A percentile compares a stretch with the other conserved stretches of the same genome.
Evolutionary conservation across 176 grass and related monocot species (phyloP).

Genomic region (Oryza meyeriana): DNA sequence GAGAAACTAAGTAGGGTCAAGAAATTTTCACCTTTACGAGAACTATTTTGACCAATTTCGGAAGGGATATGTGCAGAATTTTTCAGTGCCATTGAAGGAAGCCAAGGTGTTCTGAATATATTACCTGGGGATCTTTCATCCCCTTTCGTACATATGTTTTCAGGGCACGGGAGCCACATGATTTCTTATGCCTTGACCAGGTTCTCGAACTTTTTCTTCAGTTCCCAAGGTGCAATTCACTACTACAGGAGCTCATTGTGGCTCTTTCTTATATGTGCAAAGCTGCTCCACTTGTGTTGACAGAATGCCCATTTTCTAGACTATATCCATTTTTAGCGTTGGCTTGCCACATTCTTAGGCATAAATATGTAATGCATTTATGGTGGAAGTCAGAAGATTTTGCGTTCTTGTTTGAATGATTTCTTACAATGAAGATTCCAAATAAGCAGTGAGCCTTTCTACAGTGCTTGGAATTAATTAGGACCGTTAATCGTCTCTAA

Average conservation of each 20-base stretch:
- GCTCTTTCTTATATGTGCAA: slow-evolving; percentile 83
- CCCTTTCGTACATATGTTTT: slow-evolving; percentile 66
- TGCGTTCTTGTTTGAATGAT: slow-evolving; percentile 69
- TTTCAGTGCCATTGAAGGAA: slow-evolving; percentile 51
- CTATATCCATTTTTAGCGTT: slow-evolving; percentile 68
- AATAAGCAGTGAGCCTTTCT: too few relatives aligned
- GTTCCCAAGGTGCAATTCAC: slow-evolving; percentile 44
- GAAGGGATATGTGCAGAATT: slow-evolving; percentile 64
- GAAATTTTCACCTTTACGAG: slow-evolving; percentile 68
- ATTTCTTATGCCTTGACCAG: slow-evolving; percentile 60
- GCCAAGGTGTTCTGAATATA: slow-evolving; percentile 56
- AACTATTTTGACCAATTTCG: slow-evolving; percentile 67
- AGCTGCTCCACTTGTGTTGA: slow-evolving; percentile 71
- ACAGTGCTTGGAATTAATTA: too few relatives aligned
- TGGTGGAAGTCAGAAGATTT: slow-evolving; percentile 76
- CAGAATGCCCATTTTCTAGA: slow-evolving; percentile 76
- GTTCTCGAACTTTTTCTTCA: slow-evolving; percentile 70
- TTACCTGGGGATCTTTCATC: slow-evolving; percentile 55
- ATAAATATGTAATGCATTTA: slow-evolving; percentile 63
- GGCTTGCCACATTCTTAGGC: slow-evolving; percentile 66
- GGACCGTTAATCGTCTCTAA: too few relatives aligned
- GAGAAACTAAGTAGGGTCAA: slow-evolving; percentile 78
- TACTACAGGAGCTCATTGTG: slow-evolving; percentile 65
- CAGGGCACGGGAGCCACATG: slow-evolving; percentile 60
- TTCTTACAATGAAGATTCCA: slow-evolving; percentile 72